phyloP scores from a whole-genome alignment of 768 basidiomycete genomes.

The Hortiboletus flavorubellus region DNA sequence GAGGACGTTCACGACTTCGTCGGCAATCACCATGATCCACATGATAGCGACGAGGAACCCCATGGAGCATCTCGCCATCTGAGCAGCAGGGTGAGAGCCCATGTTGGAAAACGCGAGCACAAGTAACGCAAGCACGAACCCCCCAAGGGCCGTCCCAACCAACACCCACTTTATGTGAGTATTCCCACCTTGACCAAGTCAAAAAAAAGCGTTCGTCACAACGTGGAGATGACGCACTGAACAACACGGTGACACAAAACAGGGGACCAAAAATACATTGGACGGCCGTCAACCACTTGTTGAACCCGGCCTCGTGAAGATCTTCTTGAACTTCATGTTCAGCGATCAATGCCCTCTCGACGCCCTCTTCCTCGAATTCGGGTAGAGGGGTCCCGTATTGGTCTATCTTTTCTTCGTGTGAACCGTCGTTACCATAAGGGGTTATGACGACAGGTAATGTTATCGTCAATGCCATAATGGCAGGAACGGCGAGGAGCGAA shows the following conservation, averaged over 20 bases:
- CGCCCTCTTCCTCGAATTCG: conserved; percentile 75
- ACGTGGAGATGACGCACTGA: conserved; percentile 51
- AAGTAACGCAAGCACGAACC: conserved; percentile 49
- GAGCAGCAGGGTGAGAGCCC: conserved; percentile 53
- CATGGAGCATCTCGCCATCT: conserved; percentile 78
- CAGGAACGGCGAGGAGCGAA: conserved; percentile 79
- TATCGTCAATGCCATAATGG: conserved; percentile 79
- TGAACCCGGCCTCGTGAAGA: conserved; percentile 60
- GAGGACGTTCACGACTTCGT: conserved; percentile 90
- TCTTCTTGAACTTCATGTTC: conserved; percentile 73
- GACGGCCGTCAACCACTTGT: conserved; percentile 79
- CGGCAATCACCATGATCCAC: conserved; percentile 98
- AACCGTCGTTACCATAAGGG: conserved; percentile 37
- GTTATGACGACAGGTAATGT: conserved; percentile 88
- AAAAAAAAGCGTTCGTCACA: background rate
- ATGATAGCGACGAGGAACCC: conserved; percentile 89
- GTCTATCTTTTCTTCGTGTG: conserved; percentile 27
- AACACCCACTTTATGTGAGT: conserved; percentile 48
- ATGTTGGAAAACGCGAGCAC: conserved; percentile 59
- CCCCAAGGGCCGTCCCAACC: conserved; percentile 51
- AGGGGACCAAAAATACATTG: conserved; percentile 84
- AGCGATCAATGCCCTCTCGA: conserved; percentile 65
- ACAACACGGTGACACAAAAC: conserved; percentile 72
- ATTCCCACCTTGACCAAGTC: conserved; percentile 29
- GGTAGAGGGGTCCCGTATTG: conserved; percentile 46